Base-by-base conservation (phyloP, 2,329 filamentous ascomycete species). In the Stachybotrys elegans region DNA sequence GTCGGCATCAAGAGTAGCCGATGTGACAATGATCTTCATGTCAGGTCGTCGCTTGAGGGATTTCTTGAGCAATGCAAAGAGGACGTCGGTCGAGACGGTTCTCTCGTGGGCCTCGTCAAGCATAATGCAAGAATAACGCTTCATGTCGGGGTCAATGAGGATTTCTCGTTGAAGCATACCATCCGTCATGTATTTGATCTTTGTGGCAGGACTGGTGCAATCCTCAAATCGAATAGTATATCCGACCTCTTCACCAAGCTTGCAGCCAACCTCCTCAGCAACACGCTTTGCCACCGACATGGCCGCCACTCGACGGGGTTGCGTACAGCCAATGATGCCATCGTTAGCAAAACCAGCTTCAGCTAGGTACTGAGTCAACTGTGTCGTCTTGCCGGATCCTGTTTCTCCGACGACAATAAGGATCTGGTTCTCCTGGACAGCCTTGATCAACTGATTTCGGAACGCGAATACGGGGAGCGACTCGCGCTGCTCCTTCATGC, bases 181-280 rank as follows among this genome's bases (percentile, higher is more conserved):
- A 58, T 98, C 93, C 14, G 93, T 98, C 92, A 98, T 96, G 70
- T 98, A 98, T 71, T 98, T 98, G 72, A 98, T 95, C 59, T 84
- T 88, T 2, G 93, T 98, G 16, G 84, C 78, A 2, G 88, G 82
- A 51, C 84, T 88, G 0, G 92, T 96, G 61, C 84, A 87, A 67
- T 98, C 93, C 60, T 98, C 93, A 61, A 98, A 98, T 62, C 93
- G 88, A 60, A 98, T 95, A 7, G 88, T 95, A 63, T 98, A 98
- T 43, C 93, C 93, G 50, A 98, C 92, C 62, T 96, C 91, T 44
- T 91, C 83, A 25, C 93, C 93, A 12, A 97, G 76, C 51, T 84
- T 78, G 56, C 92, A 96, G 14, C 93, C 92, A 47, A 97, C 89
- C 69, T 98, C 93, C 60, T 97, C 90, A 1, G 91, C 83, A 4